These are phyloP conservation scores for Salix suchowensis DNA, from an alignment of 345 rosid genomes.

Conservation along the genomic window DNA sequence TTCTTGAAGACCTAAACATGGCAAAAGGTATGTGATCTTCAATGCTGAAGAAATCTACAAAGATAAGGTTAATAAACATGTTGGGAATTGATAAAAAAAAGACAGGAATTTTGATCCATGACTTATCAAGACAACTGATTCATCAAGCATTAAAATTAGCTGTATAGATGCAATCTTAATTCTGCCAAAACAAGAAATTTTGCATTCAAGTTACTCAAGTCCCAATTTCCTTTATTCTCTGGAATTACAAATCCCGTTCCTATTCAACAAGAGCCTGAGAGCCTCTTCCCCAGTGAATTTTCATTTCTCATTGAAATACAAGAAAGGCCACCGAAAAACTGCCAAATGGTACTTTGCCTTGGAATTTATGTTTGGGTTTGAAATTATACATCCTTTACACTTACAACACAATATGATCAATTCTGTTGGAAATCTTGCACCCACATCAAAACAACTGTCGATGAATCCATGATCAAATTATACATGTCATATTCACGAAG, in stretches of 20 bases:
- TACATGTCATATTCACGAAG: not conserved
- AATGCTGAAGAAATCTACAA: not conserved
- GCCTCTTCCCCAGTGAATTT: not conserved
- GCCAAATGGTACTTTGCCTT: not conserved
- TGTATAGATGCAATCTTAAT: not conserved
- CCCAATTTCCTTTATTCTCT: not conserved
- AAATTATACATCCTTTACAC: not conserved
- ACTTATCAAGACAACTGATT: not conserved
- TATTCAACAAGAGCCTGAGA: not conserved
- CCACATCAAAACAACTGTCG: not conserved
- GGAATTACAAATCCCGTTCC: not conserved
- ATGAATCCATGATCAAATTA: not conserved
- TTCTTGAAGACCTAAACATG: not conserved
- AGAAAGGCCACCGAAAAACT: not conserved
- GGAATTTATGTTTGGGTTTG: not conserved
- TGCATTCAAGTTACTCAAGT: not conserved
- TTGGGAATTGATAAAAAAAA: not conserved
- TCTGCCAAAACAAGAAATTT: not conserved
- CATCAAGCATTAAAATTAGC: not conserved
- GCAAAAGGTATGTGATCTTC: not conserved
- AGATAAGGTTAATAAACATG: not conserved
- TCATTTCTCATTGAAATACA: not conserved
- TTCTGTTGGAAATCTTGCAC: not conserved
- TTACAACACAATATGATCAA: not conserved
- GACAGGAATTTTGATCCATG: not conserved